phyloP scores from a whole-genome alignment of 2,329 filamentous ascomycete genomes.

The Fusarium sp. region DNA sequence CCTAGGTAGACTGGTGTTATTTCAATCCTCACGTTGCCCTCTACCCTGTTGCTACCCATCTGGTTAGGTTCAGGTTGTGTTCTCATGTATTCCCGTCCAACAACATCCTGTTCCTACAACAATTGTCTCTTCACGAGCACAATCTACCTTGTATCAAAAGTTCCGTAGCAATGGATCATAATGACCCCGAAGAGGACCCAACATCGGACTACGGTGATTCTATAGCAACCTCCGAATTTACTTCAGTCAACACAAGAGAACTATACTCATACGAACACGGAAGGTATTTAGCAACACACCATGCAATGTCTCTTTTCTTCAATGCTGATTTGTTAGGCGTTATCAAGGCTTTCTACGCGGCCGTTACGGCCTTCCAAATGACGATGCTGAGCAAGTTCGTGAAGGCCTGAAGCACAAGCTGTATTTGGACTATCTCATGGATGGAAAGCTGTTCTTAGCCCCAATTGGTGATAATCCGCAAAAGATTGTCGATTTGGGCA shows the following conservation, averaged over 20 bases:
- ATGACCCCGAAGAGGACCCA: conserved; percentile 47
- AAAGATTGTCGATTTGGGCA: conserved; percentile 64
- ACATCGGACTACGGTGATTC: conserved; percentile 57
- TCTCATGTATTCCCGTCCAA: conserved; percentile 39
- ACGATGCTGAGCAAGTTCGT: conserved; percentile 62
- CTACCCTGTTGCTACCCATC: conserved; percentile 16
- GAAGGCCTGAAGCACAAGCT: conserved; percentile 63
- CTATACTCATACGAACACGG: conserved; percentile 54
- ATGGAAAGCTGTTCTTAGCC: conserved; percentile 56
- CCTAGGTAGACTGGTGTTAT: neutral
- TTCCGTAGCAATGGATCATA: conserved; percentile 40
- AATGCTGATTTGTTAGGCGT: conserved; percentile 51
- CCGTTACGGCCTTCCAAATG: conserved; percentile 65
- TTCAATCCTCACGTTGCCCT: neutral
- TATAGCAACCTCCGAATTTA: conserved; percentile 55
- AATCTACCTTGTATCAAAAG: conserved; percentile 17
- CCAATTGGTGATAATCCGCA: conserved; percentile 60
- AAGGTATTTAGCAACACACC: conserved; percentile 46
- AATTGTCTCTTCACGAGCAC: conserved; percentile 24
- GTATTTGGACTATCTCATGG: conserved; percentile 60
- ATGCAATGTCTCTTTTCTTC: neutral
- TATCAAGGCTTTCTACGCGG: conserved; percentile 62
- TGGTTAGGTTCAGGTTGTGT: conserved; percentile 1
- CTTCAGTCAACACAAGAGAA: conserved; percentile 53
- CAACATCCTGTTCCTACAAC: conserved; percentile 10